Percentiles rank a stretch among this genome's conserved stretches.
Evolutionary conservation across 768 basidiomycete genomes (phyloP).

Genomic region (Tricholoma terreum): DNA sequence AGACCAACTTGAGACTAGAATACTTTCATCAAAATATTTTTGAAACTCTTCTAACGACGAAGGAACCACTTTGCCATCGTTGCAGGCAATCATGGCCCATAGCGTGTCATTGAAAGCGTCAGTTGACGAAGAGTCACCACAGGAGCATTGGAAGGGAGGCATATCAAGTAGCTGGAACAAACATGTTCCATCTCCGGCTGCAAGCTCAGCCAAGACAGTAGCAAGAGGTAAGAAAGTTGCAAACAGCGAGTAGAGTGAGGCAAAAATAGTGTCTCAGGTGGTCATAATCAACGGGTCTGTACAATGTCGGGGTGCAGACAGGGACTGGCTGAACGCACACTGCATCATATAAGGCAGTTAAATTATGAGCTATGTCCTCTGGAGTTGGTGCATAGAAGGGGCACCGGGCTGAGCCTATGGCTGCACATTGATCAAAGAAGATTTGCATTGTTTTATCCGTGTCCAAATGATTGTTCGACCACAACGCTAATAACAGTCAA

Average conservation of each 20-base stretch:
- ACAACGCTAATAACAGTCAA: conserved; percentile 21
- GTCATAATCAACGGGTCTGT: conserved; percentile 37
- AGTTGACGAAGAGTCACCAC: conserved; percentile 10
- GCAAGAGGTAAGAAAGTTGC: conserved; percentile 32
- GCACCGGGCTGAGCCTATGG: conserved; percentile 34
- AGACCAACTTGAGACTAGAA: conserved; percentile 26
- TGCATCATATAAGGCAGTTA: conserved; percentile 31
- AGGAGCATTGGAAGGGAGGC: conserved; percentile 29
- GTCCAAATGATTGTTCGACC: conserved; percentile 35
- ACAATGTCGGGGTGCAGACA: conserved; percentile 24
- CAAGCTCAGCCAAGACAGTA: conserved; percentile 32
- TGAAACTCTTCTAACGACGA: conserved; percentile 24
- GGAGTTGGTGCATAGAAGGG: conserved; percentile 38
- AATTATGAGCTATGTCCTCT: conserved; percentile 29
- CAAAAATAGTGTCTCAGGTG: conserved; percentile 30
- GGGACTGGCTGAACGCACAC: conserved; percentile 32
- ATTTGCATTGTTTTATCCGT: conserved; percentile 32
- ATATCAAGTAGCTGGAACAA: conserved; percentile 19
- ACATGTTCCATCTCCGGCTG: conserved; percentile 26
- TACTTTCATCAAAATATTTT: conserved; percentile 24
- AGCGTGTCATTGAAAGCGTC: conserved; percentile 15
- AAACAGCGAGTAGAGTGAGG: conserved; percentile 34
- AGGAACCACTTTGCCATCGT: conserved; percentile 33
- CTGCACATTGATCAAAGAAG: conserved; percentile 36
- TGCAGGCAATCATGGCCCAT: conserved; percentile 29